Evolutionary conservation across 108 stramenopile genomes (phyloP), one percentile per base, ranked within the genome.

Genomic region (Cyclotella distinguenda): DNA sequence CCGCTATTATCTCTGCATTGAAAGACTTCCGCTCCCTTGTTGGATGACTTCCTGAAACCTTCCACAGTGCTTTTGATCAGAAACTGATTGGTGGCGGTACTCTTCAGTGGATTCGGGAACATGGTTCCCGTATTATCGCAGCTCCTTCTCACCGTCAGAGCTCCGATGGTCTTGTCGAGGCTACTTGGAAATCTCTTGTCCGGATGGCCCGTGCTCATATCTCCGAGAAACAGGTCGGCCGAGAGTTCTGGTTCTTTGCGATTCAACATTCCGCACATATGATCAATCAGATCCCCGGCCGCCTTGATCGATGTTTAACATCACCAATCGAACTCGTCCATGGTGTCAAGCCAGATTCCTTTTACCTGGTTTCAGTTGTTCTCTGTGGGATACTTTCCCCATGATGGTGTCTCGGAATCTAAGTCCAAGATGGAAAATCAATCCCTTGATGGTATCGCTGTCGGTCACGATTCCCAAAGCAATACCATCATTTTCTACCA

Each of bases 401-500:
- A 35, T 18, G 16, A 35, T 6, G 34, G 36, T 19, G 36, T 36
- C 15, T 6, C 15, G 5, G 34, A 13, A 3, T 33, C 54, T 3
- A 56, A 19, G n/a, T 56, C 60, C 6, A 44, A 28, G 16, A 28
- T 3, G 13, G 23, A 21, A 30, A 52, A 1, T 42, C 44, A 27
- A 30, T 23, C 8, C 40, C 54, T 3, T 35, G 52, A 13, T 49
- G 52, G 22, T 46, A 46, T 46, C 19, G 45, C 45, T 5, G 15
- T 46, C 16, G 45, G 45, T n/a, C 63, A 52, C 13, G 53, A 55
- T 54, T 33, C 34, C 0, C 0, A 43, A 27, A 27, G 52, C 3
- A 54, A 54, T 23, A 55, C 52, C 0, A 66, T 66, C 8, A 50
- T 22, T 6, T 66, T 66, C 52, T 66, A 55, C 27, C 42, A 44